A percentile compares a stretch with the other conserved stretches of the same genome.
These are phyloP conservation scores for Rhododendron ferrugineum DNA, from an alignment of 148 eudicot species.

Conservation along the genomic window DNA sequence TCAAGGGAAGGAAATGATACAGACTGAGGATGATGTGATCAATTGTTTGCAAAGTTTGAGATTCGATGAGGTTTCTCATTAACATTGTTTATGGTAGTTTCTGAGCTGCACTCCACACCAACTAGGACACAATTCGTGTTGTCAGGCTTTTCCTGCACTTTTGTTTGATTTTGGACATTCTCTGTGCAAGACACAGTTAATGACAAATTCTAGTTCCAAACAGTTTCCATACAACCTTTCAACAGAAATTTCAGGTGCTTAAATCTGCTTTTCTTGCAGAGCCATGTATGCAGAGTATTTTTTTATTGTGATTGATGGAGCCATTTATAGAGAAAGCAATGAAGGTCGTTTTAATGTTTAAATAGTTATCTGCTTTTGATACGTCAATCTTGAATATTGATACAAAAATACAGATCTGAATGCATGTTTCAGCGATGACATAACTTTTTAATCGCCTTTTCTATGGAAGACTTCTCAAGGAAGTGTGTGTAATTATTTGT, in stretches of 20 bases:
- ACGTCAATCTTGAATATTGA: background rate
- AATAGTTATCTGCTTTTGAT: background rate
- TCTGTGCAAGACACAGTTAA: background rate
- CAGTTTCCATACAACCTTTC: background rate
- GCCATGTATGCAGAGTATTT: background rate
- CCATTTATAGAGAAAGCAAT: background rate
- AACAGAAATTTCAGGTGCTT: background rate
- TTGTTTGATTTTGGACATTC: background rate
- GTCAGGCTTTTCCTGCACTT: background rate
- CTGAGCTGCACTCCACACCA: background rate
- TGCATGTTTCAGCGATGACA: background rate
- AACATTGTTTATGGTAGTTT: background rate
- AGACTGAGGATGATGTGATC: background rate
- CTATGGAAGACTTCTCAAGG: background rate
- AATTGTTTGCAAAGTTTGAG: background rate
- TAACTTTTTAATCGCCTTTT: background rate
- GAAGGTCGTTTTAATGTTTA: background rate
- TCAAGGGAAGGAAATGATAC: background rate
- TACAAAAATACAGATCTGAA: background rate
- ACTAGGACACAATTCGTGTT: background rate
- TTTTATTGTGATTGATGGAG: background rate
- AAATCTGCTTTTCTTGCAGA: background rate
- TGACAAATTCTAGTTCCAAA: background rate
- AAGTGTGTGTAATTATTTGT: background rate
- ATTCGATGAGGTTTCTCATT: background rate